Evolutionary conservation across 805 yeast species (phyloP), one percentile per base, ranked within the genome.

Genomic region (Tetrapisispora namnaoensis): DNA sequence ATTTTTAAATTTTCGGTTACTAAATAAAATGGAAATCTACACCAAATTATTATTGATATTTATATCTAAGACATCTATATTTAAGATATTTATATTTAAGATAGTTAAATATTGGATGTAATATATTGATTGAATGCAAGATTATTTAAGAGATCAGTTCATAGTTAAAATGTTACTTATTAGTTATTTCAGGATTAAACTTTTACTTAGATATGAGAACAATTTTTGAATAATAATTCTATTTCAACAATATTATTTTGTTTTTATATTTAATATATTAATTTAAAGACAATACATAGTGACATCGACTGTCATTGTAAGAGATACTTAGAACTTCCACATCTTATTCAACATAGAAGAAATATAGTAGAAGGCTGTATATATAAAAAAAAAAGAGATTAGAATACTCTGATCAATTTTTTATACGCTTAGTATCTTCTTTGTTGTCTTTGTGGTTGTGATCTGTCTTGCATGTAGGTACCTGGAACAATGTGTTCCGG

Each of bases 401-500:
- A 42, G 44, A 30, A 17, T 42, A 11, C 18, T 18, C 44, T 30
- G 30, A 42, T 18, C 14, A 28, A 16, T 27, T 28, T 44, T 18
- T 24, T 18, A 44, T 24, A 24, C 20, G 46, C 18, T 56, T 61
- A 55, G 68, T 62, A 62, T 65, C 73, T 70, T 70, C 80, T 76
- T 70, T 79, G 76, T 70, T 77, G 79, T 71, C 78, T 74, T 71
- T 78, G 73, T 69, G 76, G 74, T 73, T 93, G 89, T 72, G 91
- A 86, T 71, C 91, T 83, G 69, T 83, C 88, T 80, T 84, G 89
- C 79, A 90, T 86, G 82, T 91, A 86, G 73, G 99, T 93, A 75
- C 86, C 83, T 72, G 99, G 99, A 75, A 89, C 91, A 74, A 93
- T 85, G 78, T 89, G 95, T 76, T 86, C 95, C 78, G 99, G 99